Evolutionary conservation across 768 basidiomycete genomes (phyloP).

Genomic region (Coprinopsis cinerea): DNA sequence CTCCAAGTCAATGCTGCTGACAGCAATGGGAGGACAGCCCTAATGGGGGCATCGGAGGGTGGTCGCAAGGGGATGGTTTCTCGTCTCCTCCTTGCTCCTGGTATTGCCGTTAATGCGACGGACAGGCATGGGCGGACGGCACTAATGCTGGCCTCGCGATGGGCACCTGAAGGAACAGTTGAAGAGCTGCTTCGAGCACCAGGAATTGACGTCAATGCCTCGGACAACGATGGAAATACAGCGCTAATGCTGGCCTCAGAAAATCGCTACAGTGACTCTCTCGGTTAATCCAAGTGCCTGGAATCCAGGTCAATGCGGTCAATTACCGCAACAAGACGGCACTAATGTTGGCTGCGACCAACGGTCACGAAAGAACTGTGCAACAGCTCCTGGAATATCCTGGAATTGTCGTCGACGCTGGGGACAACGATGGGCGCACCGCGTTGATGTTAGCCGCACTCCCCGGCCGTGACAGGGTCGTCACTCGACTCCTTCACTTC

Average conservation of each 20-base stretch:
- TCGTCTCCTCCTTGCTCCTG: background rate
- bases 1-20: background rate
- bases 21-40: background rate
- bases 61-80: background rate
- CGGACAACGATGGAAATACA: background rate
- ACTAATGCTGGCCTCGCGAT: background rate
- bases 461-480: no score
- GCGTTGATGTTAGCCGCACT: background rate
- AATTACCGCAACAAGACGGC: background rate
- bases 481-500: no score
- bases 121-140: background rate
- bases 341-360: background rate
- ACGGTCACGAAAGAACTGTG: background rate
- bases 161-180: background rate
- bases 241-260: background rate
- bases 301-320: background rate
- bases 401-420: background rate
- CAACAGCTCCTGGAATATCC: background rate
- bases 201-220: background rate
- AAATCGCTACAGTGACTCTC: background rate
- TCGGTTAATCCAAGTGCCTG: background rate
- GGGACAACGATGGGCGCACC: background rate
- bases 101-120: background rate
- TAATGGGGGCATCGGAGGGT: background rate
- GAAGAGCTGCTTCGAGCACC: background rate